Evolutionary conservation across 2,329 filamentous ascomycete genomes (phyloP).

Genomic region (Bipolaris cookei): DNA sequence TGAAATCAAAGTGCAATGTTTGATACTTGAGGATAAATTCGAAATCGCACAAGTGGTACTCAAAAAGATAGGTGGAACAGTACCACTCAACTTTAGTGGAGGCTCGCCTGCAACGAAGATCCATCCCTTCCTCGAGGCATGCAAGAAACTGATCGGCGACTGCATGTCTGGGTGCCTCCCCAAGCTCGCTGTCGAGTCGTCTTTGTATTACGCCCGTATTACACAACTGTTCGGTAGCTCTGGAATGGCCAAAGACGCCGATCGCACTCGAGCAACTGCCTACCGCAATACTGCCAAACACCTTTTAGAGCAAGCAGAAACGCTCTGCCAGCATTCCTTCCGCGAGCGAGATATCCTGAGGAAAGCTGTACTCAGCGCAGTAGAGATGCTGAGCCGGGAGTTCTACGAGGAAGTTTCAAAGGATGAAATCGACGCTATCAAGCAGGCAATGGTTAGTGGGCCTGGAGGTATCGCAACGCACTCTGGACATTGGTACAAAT

Average conservation of each 20-base stretch:
- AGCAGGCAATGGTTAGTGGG: slow-evolving; percentile 57
- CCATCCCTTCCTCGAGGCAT: slow-evolving; percentile 33
- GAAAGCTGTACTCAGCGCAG: slow-evolving; percentile 34
- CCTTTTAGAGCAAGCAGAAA: slow-evolving; percentile 37
- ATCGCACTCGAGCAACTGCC: slow-evolving; percentile 16
- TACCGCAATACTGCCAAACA: slow-evolving; percentile 28
- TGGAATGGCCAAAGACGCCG: slow-evolving; percentile 8
- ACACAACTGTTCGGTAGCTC: slow-evolving; percentile 32
- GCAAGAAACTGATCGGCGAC: slow-evolving; percentile 38
- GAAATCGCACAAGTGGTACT: slow-evolving; percentile 17
- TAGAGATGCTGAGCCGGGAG: slow-evolving; percentile 39
- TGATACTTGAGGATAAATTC: slow-evolving; percentile 43
- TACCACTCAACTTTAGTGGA: slow-evolving; percentile 19
- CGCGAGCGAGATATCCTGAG: slow-evolving; percentile 33
- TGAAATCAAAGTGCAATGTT: slow-evolving; percentile 37
- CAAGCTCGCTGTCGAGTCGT: slow-evolving; percentile 48
- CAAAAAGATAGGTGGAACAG: background rate
- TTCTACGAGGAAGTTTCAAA: slow-evolving; percentile 53
- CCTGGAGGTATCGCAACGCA: slow-evolving; percentile 49
- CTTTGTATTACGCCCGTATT: slow-evolving; percentile 44
- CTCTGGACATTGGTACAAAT: slow-evolving; percentile 67
- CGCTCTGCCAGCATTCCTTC: slow-evolving; percentile 46
- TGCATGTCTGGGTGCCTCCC: slow-evolving; percentile 44
- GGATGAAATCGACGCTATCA: slow-evolving; percentile 55
- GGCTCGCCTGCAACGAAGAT: slow-evolving; percentile 13